Percentiles rank a stretch among this genome's conserved stretches.
Conservation (phyloP, 192 early-diverging fungal genomes). For the Rhizophagus clarus region DNA sequence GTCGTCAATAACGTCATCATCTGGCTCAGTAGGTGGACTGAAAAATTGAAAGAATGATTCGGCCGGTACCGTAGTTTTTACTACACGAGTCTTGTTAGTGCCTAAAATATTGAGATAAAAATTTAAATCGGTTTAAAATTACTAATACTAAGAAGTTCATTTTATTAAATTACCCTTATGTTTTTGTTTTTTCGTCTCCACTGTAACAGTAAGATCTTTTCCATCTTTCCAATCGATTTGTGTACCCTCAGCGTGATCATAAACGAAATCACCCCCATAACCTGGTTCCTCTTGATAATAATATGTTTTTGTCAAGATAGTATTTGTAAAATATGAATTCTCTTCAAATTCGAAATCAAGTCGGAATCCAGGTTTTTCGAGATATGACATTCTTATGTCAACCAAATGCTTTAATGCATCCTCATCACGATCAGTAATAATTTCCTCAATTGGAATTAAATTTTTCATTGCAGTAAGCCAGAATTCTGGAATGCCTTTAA, state of each 20-base stretch:
- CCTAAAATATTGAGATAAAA: conserved; percentile 39
- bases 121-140: background rate
- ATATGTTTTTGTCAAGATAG: conserved; percentile 90
- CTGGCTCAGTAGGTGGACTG: conserved; percentile 76
- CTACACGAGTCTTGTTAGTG: conserved; percentile 96
- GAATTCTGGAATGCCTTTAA: conserved; percentile 90
- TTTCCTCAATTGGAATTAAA: conserved; percentile 75
- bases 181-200: conserved; percentile 99
- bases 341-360: conserved; percentile 90
- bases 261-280: conserved; percentile 83
- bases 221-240: conserved; percentile 96
- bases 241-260: conserved; percentile 90
- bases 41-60: conserved; percentile 99
- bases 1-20: conserved; percentile 70
- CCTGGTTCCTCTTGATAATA: conserved; percentile 82
- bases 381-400: conserved; percentile 86
- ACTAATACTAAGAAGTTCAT: background rate
- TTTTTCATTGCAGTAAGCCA: conserved; percentile 94
- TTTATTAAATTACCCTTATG: conserved; percentile 73
- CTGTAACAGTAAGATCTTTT: conserved; percentile 89
- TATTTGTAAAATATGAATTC: conserved; percentile 92
- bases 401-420: conserved; percentile 83
- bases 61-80: conserved; percentile 95
- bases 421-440: conserved; percentile 92
- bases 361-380: conserved; percentile 90